A percentile compares a stretch with the other conserved stretches of the same genome.
These are phyloP conservation scores for Solanum commersonii DNA, from an alignment of 257 asterid species.

Conservation along the genomic window DNA sequence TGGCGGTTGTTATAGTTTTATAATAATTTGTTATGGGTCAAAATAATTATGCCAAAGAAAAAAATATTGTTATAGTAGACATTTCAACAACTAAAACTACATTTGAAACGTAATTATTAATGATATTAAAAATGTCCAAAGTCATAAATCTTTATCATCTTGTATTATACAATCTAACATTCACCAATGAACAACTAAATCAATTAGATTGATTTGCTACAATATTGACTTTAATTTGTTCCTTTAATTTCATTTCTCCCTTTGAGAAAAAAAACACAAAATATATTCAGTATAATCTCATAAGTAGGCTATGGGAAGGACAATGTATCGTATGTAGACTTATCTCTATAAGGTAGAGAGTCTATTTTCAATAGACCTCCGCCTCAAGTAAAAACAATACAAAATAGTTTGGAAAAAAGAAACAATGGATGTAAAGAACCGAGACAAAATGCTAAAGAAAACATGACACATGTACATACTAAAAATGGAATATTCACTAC, in stretches of 20 bases:
- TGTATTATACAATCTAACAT: not conserved
- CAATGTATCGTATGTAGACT: not conserved
- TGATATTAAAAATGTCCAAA: not conserved
- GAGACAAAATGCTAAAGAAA: not conserved
- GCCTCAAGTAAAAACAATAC: not conserved
- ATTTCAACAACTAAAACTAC: not conserved
- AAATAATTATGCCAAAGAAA: not conserved
- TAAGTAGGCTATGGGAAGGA: fast-evolving
- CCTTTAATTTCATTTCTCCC: not conserved
- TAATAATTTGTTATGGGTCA: not conserved
- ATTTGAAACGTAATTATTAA: not conserved
- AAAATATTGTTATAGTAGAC: not conserved
- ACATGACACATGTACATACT: not conserved
- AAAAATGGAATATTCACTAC: too few relatives aligned
- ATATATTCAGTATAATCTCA: not conserved
- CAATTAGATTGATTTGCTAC: not conserved
- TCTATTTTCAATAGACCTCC: fast-evolving
- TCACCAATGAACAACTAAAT: not conserved
- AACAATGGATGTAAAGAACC: too few relatives aligned
- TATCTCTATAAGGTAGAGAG: too few relatives aligned
- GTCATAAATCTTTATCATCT: not conserved
- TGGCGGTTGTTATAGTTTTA: not conserved
- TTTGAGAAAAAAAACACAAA: not conserved
- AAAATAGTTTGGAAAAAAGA: not conserved
- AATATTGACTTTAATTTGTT: not conserved